These are phyloP conservation scores for Gynochthodes officinalis DNA, from an alignment of 257 asterid genomes.

Conservation along the genomic window DNA sequence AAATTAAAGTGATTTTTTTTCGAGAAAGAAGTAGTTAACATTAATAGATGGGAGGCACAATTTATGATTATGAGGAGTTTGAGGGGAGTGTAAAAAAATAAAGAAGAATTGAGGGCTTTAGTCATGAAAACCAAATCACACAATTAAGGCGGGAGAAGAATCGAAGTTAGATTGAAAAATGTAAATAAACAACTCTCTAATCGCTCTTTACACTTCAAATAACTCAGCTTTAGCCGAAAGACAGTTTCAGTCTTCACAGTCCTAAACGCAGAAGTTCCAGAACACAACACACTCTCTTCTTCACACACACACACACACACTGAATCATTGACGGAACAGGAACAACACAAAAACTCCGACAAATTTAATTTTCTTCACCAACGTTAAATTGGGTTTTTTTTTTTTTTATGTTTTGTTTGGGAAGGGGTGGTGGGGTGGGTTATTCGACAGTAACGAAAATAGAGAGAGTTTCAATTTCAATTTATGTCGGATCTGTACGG, in stretches of 20 bases:
- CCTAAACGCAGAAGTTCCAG: not conserved
- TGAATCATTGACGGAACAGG: not conserved
- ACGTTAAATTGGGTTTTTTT: not conserved
- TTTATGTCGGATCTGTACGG: constrained; percentile 76
- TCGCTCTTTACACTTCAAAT: constrained; percentile 8
- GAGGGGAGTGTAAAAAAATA: constrained; percentile 3
- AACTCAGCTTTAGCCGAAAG: constrained; percentile 2
- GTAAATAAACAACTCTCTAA: constrained; percentile 8
- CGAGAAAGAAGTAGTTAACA: no score
- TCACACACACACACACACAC: not conserved
- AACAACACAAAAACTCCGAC: not conserved
- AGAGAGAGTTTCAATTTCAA: not conserved
- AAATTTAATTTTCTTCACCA: not conserved
- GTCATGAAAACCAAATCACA: constrained; percentile 9
- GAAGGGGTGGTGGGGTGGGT: no score
- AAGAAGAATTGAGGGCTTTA: not conserved
- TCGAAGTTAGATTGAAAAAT: constrained; percentile 11
- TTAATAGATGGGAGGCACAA: no score
- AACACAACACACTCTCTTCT: not conserved
- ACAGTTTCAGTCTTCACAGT: not conserved
- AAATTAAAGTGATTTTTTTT: no score
- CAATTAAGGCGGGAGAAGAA: constrained; percentile 56
- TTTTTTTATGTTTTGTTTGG: no score
- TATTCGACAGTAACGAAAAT: not conserved
- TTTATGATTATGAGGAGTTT: not conserved